Evolutionary conservation across 2,329 filamentous ascomycete genomes (phyloP), one percentile per base, ranked within the genome.

Genomic region (Colletotrichum lini): DNA sequence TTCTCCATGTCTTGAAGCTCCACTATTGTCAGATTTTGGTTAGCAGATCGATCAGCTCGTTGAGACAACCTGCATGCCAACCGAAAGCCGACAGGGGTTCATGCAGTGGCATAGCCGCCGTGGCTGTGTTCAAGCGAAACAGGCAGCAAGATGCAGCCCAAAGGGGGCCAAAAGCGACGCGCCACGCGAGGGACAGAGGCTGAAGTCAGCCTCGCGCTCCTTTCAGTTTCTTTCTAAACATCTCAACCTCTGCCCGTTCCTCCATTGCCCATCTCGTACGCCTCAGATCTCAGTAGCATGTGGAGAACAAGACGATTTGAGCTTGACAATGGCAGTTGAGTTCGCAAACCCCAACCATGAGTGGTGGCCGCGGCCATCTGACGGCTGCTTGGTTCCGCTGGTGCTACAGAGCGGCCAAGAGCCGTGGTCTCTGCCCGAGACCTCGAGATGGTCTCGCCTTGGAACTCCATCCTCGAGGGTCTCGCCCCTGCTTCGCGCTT

Each of bases 311-410:
- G 21, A 42, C 21, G 8, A 45, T 13, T 4, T 12, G n/a, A 13
- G 47, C 10, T 16, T 50, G 47, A 7, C 23, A 13, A 40, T 69
- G 56, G 35, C 44, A 12, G 8, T 35, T 35, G 38, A 44, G n/a
- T 26, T 44, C 15, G 26, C 21, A 42, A 38, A 44, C 56, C 38
- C 56, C 23, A 44, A 23, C 23, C 56, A 59, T 30, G 56, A 59
- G 7, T 59, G 56, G 56, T 59, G 56, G 56, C 10, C 15, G 9
- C 56, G 40, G 23, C 56, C 56, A 47, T 59, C 56, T 18, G 56
- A 59, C 56, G 56, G 56, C 56, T 45, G 42, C 9, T 59, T 59
- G 56, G 56, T 59, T 42, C 56, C 56, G 18, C 42, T 59, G 15
- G 56, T 59, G 10, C 56, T 59, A 10, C 56, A 59, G 23, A 18